These are phyloP conservation scores for Jackrogersella multiformis DNA, from an alignment of 495 filamentous ascomycete species.

Conservation along the genomic window DNA sequence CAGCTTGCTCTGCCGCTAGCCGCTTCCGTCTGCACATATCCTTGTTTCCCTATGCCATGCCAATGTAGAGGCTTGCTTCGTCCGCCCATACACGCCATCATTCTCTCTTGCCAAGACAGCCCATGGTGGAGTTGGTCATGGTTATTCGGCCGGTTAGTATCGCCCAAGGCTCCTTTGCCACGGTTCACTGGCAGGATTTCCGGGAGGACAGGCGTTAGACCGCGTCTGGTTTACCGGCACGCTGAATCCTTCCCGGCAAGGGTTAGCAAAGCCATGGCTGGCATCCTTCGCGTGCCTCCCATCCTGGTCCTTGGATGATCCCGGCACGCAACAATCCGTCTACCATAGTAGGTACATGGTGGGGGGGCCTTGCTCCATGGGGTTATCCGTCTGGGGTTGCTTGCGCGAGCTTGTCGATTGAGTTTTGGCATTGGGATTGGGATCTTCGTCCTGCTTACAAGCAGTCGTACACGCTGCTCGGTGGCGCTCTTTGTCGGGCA, in stretches of 20 bases:
- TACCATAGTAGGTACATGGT: no score
- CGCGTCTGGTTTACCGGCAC: constrained; percentile 28
- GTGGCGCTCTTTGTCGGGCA: constrained; percentile 24
- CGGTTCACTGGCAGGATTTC: constrained; percentile 24
- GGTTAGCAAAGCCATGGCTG: constrained; percentile 7
- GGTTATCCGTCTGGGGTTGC: constrained; percentile 36
- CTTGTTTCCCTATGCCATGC: constrained; percentile 16
- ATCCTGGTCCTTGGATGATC: constrained; percentile 34
- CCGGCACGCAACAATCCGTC: constrained; percentile 25
- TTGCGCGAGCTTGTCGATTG: constrained; percentile 18
- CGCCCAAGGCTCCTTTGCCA: constrained; percentile 27
- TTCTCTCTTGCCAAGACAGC: constrained; percentile 26
- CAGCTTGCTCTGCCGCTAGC: constrained; percentile 30
- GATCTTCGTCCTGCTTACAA: constrained; percentile 30
- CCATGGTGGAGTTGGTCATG: constrained; percentile 29
- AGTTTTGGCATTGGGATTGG: constrained; percentile 24
- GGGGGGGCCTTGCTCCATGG: constrained; percentile 21
- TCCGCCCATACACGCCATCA: constrained; percentile 19
- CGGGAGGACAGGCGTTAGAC: constrained; percentile 18
- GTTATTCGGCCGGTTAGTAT: constrained; percentile 33
- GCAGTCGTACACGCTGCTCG: constrained; percentile 1
- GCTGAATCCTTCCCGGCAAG: constrained; percentile 15
- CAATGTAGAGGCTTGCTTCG: not conserved
- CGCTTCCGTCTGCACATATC: constrained; percentile 36
- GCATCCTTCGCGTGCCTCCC: constrained; percentile 32